phyloP scores from a whole-genome alignment of 805 yeast genomes.

The Metschnikowia aberdeeniae region DNA sequence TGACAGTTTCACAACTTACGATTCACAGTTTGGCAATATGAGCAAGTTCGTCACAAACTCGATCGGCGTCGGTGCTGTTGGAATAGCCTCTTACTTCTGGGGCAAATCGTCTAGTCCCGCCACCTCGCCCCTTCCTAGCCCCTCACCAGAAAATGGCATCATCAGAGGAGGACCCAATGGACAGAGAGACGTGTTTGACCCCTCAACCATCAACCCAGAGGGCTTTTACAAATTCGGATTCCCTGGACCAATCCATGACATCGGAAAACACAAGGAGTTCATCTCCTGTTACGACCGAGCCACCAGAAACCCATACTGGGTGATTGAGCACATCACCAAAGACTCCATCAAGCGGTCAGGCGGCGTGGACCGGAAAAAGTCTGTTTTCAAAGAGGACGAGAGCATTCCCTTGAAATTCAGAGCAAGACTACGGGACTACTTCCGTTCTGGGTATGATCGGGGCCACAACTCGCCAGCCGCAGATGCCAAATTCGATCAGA shows the following conservation, averaged over 20 bases:
- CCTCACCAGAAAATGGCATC: conserved; percentile 12
- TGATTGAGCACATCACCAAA: conserved; percentile 83
- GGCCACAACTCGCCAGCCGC: conserved; percentile 99
- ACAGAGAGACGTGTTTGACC: conserved; percentile 20
- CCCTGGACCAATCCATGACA: conserved; percentile 92
- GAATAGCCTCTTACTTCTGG: conserved; percentile 40
- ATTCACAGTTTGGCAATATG: conserved; percentile 16
- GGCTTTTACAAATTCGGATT: conserved; percentile 88
- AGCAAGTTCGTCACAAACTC: conserved; percentile 27
- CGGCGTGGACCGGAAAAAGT: conserved; percentile 71
- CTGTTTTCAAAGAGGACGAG: conserved; percentile 86
- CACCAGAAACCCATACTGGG: conserved; percentile 82
- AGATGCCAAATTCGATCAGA: conserved; percentile 84
- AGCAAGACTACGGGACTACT: conserved; percentile 76
- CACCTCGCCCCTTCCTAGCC: conserved; percentile 2
- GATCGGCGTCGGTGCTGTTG: conserved; percentile 36
- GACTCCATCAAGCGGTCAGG: conserved; percentile 52
- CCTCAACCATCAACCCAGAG: conserved; percentile 57
- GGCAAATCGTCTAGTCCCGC: conserved; percentile 28
- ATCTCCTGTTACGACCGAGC: conserved; percentile 83
- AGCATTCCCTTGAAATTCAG: conserved; percentile 71
- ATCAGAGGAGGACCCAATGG: background rate
- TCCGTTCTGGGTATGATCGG: conserved; percentile 92
- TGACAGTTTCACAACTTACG: background rate
- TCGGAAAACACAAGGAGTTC: conserved; percentile 69